A percentile compares a stretch with the other conserved stretches of the same genome.
Conservation (phyloP, 371 early-diverging fungal genomes). For the Entomophthora muscae region DNA sequence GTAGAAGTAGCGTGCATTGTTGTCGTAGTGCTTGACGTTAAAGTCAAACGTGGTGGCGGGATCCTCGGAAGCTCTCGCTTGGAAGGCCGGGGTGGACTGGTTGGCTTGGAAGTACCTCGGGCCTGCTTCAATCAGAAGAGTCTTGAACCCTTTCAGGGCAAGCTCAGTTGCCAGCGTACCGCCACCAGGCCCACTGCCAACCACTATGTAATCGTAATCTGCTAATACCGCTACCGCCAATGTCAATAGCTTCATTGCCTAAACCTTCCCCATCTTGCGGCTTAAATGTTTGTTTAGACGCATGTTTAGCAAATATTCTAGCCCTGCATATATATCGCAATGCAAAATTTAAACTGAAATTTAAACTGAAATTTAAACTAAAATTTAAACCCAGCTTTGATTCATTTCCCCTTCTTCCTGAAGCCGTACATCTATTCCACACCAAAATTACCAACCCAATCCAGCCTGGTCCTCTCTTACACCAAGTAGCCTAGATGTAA, state of each 20-base stretch:
- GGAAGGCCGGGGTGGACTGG: neutral
- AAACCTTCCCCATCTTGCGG: too few species aligned
- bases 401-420: too few species aligned
- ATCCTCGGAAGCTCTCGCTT: neutral
- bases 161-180: neutral
- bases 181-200: constrained; percentile 1
- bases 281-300: too few species aligned
- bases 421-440: too few species aligned
- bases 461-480: too few species aligned
- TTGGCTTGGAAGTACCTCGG: neutral
- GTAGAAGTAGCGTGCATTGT: neutral
- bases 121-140: constrained; percentile 7
- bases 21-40: neutral
- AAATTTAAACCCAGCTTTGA: too few species aligned
- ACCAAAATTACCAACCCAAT: too few species aligned
- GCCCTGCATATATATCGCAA: too few species aligned
- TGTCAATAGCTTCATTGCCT: neutral
- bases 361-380: too few species aligned
- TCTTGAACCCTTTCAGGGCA: constrained; percentile 1
- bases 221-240: neutral
- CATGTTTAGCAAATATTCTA: too few species aligned
- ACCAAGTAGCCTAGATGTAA: too few species aligned
- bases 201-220: constrained; percentile 7
- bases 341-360: too few species aligned
- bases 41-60: neutral